Evolutionary conservation across 2,329 filamentous ascomycete species (phyloP), one percentile per base, ranked within the genome.

Genomic region (Coleophoma eucalyptorum): DNA sequence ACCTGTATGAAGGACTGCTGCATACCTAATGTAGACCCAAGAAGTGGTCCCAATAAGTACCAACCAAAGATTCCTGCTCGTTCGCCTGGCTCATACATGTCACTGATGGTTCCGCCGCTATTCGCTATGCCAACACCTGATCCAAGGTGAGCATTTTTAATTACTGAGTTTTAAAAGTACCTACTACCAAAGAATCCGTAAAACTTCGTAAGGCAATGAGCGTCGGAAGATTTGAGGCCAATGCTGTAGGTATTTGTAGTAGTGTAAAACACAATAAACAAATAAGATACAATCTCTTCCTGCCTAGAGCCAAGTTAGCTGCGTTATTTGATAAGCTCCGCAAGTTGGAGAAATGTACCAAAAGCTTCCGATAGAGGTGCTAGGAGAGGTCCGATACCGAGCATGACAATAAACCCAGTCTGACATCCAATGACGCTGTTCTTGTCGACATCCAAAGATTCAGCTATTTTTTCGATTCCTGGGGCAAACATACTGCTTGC

Each of bases 391-490:
- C 48, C 48, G 20, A 50, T 37, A 2, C 57, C 57, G 2, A 58
- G 44, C 50, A 58, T 55, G 15, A 56, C 46, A 7, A 62, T 58
- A 34, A 60, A 63, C 16, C 57, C 58, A 3, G 58, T 58, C 33
- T 62, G 59, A 89, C 82, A 58, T 83, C 80, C 54, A 87, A 86
- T 0, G 79, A 76, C 1, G 74, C 78, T 2, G 86, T 69, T 60
- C 5, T 67, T 21, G 63, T 62, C 65, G 2, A 69, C 68, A 20
- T 71, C 21, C 50, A 80, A 75, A 2, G 76, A 72, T n/a, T 61
- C 48, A 62, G 76, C 71, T 4, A 80, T 66, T 16, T 73, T 55
- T 1, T 74, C 70, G 0, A 78, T 71, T 4, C 72, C 76, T 2
- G 76, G 76, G 0, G 76, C 74, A 50, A 80, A 76, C 61, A 76